These are phyloP conservation scores for Coccinonectria pachysandricola DNA, from an alignment of 2,329 filamentous ascomycete genomes.

Conservation along the genomic window DNA sequence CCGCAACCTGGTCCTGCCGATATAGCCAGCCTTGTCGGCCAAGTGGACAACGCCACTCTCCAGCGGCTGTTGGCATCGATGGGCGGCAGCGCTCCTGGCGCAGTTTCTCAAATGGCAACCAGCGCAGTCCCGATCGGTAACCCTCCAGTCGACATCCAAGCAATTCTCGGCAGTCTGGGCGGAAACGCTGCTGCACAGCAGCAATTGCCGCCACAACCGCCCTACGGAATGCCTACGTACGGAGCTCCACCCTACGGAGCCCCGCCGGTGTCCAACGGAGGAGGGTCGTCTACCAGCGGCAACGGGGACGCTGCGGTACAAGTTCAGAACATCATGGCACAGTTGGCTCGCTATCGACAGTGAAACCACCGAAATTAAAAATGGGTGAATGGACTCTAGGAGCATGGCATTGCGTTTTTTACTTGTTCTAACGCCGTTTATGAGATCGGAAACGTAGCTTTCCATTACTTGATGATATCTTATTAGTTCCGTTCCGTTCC, in stretches of 20 bases:
- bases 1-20: slow-evolving; percentile 32
- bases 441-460: slow-evolving; percentile 9
- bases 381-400: not conserved
- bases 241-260: slow-evolving; percentile 22
- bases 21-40: slow-evolving; percentile 54
- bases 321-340: slow-evolving; percentile 65
- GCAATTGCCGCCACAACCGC: slow-evolving; percentile 12
- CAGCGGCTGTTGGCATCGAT: slow-evolving; percentile 59
- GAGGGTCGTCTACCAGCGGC: slow-evolving; percentile 11
- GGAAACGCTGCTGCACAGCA: slow-evolving; percentile 15
- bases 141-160: slow-evolving; percentile 34
- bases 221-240: slow-evolving; percentile 21
- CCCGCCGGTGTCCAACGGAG: slow-evolving; percentile 19
- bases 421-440: slow-evolving; percentile 7
- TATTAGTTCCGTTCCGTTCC: slow-evolving; percentile 2
- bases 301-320: slow-evolving; percentile 36
- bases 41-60: slow-evolving; percentile 58
- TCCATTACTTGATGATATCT: slow-evolving; percentile 7
- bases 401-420: slow-evolving; percentile 1
- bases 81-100: slow-evolving; percentile 17
- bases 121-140: slow-evolving; percentile 15
- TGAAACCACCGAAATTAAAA: slow-evolving; percentile 12
- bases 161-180: slow-evolving; percentile 33
- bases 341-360: slow-evolving; percentile 55
- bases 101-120: slow-evolving; percentile 9